phyloP scores from a whole-genome alignment of 441 rosid species.

The Flueggea neowawraea region DNA sequence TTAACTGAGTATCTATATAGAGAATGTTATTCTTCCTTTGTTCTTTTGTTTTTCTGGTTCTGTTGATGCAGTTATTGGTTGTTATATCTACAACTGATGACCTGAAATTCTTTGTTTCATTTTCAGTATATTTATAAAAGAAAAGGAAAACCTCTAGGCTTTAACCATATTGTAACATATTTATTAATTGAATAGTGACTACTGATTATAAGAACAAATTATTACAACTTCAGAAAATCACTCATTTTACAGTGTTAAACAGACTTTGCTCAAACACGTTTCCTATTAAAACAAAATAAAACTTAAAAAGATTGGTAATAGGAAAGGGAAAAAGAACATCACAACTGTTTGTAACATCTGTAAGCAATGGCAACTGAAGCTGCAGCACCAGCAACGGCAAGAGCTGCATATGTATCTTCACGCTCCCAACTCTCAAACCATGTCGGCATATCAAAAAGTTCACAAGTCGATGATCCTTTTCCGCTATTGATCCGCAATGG shows the following conservation, averaged over 20 bases:
- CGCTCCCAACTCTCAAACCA: constrained; percentile 94
- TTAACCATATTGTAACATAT: too few species aligned
- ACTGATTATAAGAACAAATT: too few species aligned
- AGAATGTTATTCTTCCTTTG: too few species aligned
- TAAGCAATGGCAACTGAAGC: constrained; percentile 81
- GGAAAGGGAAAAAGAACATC: constrained; percentile 11
- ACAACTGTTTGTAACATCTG: constrained; percentile 69
- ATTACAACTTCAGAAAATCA: background rate
- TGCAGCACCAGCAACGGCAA: constrained; percentile 79
- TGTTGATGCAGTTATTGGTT: constrained; percentile 64
- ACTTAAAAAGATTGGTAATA: background rate
- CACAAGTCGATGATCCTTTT: constrained; percentile 33
- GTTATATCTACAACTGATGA: constrained; percentile 79
- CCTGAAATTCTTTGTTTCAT: constrained; percentile 72
- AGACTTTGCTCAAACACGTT: too few species aligned
- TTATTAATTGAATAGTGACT: too few species aligned
- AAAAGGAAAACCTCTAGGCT: too few species aligned
- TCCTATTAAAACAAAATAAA: too few species aligned
- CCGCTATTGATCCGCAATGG: constrained; percentile 31
- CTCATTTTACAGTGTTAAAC: constrained; percentile 1
- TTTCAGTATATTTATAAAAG: constrained; percentile 36
- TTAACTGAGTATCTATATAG: too few species aligned
- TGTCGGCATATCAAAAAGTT: constrained; percentile 61
- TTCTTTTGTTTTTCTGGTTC: background rate
- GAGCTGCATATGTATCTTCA: constrained; percentile 86